Evolutionary conservation across 192 early-diverging fungal species (phyloP), one percentile per base, ranked within the genome.

Genomic region (Kickxella alabastrina): DNA sequence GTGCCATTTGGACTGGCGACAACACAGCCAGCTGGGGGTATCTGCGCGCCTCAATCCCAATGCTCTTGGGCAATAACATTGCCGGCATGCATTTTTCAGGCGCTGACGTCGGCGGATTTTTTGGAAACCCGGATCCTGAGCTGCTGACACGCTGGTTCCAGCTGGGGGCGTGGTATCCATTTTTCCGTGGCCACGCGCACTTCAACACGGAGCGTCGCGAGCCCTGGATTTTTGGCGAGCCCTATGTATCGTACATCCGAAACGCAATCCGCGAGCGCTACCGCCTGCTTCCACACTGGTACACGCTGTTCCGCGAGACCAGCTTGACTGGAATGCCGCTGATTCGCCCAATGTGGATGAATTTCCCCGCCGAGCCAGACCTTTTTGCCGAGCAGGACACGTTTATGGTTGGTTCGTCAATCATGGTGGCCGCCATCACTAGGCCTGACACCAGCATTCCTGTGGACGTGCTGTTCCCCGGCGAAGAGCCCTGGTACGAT

Each of bases 1-100:
- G 93, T 18, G 83, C 93, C 3, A 87, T 92, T 32, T 96, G 93
- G 93, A 96, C 93, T 1, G 93, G 93, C 19, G 93, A 96, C 57
- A 96, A 93, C 59, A 62, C 79, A 12, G 90, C 89, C 8, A 67
- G 68, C n/a, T 96, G 93, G 93, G 80, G 83, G 31, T 84, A 92
- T 40, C 54, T 96, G 35, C 77, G 60, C 14, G 70, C 77, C 3
- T 79, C 89, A 10, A 77, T 83, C 4, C 89, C 93, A 3, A 93
- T 93, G 92, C 57, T 92, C 7, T 58, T 96, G 36, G 70, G 85
- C 17, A 82, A 91, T 53, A 81, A 87, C 47, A 41, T 90, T 17
- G 68, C 83, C 27, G 93, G 92, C 19, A 59, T 94, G 21, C 62
- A 85, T 3, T 94, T 96, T 55, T 67, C 69, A 14, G 93, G 93